A percentile compares a stretch with the other conserved stretches of the same genome.
Evolutionary conservation across 495 filamentous ascomycete species (phyloP).

Genomic region (Tricharina praecox): DNA sequence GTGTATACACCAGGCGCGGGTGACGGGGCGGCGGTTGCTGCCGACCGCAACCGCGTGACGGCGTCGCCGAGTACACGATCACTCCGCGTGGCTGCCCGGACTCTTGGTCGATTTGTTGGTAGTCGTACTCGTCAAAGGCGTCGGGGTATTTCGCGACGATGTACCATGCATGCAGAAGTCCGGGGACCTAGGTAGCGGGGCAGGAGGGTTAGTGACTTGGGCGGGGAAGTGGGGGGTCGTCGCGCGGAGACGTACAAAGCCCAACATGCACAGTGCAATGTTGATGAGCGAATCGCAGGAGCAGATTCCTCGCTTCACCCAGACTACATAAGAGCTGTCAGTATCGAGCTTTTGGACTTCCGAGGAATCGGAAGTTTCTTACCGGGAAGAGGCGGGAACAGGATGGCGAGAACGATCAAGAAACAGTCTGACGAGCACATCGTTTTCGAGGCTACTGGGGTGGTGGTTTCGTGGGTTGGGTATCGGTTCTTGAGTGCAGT

Average conservation of each 20-base stretch:
- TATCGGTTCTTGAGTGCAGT: too few species aligned
- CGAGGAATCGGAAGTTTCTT: too few species aligned
- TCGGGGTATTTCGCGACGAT: conserved; percentile 89
- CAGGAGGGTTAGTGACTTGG: background rate
- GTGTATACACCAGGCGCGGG: conserved; percentile 16
- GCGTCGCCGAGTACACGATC: too few species aligned
- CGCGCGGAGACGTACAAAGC: conserved; percentile 42
- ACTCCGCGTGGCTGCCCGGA: too few species aligned
- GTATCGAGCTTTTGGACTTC: conserved; percentile 2
- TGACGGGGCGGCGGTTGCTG: conserved; percentile 26
- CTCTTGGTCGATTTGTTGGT: conserved; percentile 39
- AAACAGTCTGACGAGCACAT: conserved; percentile 66
- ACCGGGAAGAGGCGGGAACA: conserved; percentile 91
- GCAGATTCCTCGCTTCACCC: conserved; percentile 91
- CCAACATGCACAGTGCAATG: conserved; percentile 74
- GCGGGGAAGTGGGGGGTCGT: background rate
- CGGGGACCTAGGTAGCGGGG: conserved; percentile 42
- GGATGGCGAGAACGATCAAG: conserved; percentile 68
- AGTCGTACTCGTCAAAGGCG: conserved; percentile 37
- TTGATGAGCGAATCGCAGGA: conserved; percentile 89
- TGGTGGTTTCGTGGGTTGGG: too few species aligned
- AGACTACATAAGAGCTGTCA: conserved; percentile 40
- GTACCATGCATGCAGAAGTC: conserved; percentile 92
- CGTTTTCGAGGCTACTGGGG: background rate
- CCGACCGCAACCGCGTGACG: conserved; percentile 27